A percentile compares a stretch with the other conserved stretches of the same genome.
Evolutionary conservation across 805 yeast species (phyloP).

Genomic region (Kodamaea jinghongensis): DNA sequence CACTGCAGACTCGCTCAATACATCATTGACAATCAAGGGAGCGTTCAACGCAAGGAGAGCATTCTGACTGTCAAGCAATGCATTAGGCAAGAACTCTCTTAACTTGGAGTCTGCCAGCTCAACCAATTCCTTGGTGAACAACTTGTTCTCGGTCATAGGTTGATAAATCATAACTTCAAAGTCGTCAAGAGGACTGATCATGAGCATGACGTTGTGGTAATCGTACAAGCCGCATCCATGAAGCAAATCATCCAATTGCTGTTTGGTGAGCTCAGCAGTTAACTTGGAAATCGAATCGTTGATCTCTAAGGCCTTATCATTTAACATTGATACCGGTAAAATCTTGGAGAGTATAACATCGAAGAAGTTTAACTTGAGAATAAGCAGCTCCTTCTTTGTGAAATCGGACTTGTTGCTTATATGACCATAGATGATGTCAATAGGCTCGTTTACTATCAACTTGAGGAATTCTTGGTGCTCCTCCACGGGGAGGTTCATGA

Average conservation of each 20-base stretch:
- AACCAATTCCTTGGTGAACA: slow-evolving; percentile 47
- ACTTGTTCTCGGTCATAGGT: slow-evolving; percentile 60
- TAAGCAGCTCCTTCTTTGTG: slow-evolving; percentile 32
- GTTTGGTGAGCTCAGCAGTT: slow-evolving; percentile 38
- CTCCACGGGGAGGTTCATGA: slow-evolving; percentile 40
- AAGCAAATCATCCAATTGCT: slow-evolving; percentile 49
- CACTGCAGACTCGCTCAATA: slow-evolving; percentile 48
- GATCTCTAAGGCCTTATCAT: slow-evolving; percentile 33
- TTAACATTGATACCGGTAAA: slow-evolving; percentile 43
- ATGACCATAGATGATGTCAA: slow-evolving; percentile 37
- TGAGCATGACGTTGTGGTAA: slow-evolving; percentile 60
- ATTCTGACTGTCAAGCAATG: slow-evolving; percentile 58
- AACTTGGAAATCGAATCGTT: slow-evolving; percentile 32
- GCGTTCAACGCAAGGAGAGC: slow-evolving; percentile 59
- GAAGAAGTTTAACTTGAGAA: slow-evolving; percentile 55
- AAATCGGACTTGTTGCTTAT: slow-evolving; percentile 23
- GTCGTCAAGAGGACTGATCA: slow-evolving; percentile 67
- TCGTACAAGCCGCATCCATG: slow-evolving; percentile 54
- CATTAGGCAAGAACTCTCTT: slow-evolving; percentile 54
- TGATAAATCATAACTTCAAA: slow-evolving; percentile 62
- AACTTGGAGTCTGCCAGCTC: slow-evolving; percentile 43
- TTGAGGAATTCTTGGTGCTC: slow-evolving; percentile 36
- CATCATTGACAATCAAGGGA: slow-evolving; percentile 57
- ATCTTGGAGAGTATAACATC: slow-evolving; percentile 58
- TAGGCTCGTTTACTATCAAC: slow-evolving; percentile 47